A percentile compares a stretch with the other conserved stretches of the same genome.
Evolutionary conservation across 345 rosid genomes (phyloP).

Genomic region (Capsella bursapastoris): DNA sequence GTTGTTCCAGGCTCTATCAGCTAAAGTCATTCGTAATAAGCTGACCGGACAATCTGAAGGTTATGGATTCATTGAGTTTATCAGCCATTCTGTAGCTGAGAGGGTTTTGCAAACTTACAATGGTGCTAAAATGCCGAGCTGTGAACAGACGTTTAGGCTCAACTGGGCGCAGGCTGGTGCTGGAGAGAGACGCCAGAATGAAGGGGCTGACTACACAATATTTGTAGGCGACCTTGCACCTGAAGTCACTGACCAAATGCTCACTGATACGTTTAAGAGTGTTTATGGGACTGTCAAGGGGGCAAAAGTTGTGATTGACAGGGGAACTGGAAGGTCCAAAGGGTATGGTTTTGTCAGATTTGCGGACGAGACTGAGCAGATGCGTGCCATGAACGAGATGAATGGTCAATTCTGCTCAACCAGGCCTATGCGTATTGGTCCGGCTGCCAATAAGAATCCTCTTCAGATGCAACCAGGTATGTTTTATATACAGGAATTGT

Average conservation of each 20-base stretch:
- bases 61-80: constrained; percentile 89
- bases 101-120: constrained; percentile 75
- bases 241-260: constrained; percentile 74
- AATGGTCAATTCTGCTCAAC: constrained; percentile 82
- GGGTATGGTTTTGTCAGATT: constrained; percentile 98
- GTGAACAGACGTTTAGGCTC: constrained; percentile 76
- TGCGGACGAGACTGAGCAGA: constrained; percentile 79
- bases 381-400: constrained; percentile 93
- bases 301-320: constrained; percentile 89
- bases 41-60: constrained; percentile 70
- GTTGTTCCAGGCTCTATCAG: constrained; percentile 56
- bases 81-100: constrained; percentile 73
- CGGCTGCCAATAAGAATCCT: constrained; percentile 87
- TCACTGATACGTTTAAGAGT: constrained; percentile 72
- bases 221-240: constrained; percentile 96
- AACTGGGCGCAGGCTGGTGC: constrained; percentile 94
- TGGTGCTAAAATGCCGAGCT: constrained; percentile 72
- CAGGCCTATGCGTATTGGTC: constrained; percentile 94
- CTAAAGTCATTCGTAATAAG: constrained; percentile 89
- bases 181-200: constrained; percentile 88
- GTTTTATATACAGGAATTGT: constrained; percentile 2
- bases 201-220: constrained; percentile 76
- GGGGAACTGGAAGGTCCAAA: constrained; percentile 85
- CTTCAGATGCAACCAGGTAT: constrained; percentile 71
- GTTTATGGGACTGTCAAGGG: constrained; percentile 78